Conservation (phyloP, 257 asterid genomes). For the Solanum chiquidenum region DNA sequence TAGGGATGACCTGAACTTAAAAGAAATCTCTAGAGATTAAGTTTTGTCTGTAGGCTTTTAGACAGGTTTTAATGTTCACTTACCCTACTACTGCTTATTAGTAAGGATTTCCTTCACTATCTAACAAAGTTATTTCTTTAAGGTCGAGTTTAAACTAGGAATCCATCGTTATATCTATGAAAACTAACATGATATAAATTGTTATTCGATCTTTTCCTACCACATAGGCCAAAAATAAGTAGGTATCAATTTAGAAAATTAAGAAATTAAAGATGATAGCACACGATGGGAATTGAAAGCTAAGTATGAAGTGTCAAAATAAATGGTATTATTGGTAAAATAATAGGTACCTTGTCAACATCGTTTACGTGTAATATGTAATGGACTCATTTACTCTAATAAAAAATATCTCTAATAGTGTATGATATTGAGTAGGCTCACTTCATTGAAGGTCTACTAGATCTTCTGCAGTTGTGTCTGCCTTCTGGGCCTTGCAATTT, state of each 20-base stretch:
- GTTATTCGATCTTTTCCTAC: not conserved
- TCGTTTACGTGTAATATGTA: not conserved
- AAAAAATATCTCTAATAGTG: not conserved
- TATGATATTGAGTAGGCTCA: not conserved
- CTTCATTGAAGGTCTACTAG: not conserved
- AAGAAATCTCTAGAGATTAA: not conserved
- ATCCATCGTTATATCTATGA: not conserved
- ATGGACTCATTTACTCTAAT: not conserved
- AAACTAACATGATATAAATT: not conserved
- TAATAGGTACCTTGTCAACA: slow-evolving; percentile 1
- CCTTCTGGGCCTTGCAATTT: not conserved
- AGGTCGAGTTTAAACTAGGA: not conserved
- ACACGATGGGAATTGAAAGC: not conserved
- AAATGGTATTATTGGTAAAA: not conserved
- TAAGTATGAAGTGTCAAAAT: not conserved
- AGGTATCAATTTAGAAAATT: not conserved
- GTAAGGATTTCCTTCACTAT: not conserved
- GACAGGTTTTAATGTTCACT: not conserved
- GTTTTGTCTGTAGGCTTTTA: not conserved
- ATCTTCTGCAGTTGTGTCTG: not conserved
- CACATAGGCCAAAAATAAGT: not conserved
- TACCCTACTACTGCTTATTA: not conserved
- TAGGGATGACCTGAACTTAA: not conserved
- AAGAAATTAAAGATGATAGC: not conserved
- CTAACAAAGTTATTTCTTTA: not conserved